phyloP scores from a whole-genome alignment of 1,139 yeast species.

The Yamadazyma atmosphaerica region DNA sequence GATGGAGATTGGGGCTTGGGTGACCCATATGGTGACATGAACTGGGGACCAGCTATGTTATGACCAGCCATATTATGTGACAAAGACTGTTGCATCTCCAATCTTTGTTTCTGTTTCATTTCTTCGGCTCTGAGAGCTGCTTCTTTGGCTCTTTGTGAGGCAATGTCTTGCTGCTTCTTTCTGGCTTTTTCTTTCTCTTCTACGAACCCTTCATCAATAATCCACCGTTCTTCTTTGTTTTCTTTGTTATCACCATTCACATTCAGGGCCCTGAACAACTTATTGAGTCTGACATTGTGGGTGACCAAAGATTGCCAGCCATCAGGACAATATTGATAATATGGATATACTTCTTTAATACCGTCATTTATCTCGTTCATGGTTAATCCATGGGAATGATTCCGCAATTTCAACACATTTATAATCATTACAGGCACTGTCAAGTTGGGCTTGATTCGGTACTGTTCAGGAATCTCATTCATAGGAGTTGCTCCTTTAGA shows the following conservation, averaged over 20 bases:
- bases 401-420: constrained; percentile 67
- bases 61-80: constrained; percentile 29
- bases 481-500: constrained; percentile 61
- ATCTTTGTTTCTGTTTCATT: constrained; percentile 41
- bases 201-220: constrained; percentile 79
- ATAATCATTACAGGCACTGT: constrained; percentile 81
- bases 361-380: constrained; percentile 83
- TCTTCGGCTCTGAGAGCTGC: constrained; percentile 57
- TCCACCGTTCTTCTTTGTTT: constrained; percentile 92
- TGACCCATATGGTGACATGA: constrained; percentile 26
- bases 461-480: constrained; percentile 86
- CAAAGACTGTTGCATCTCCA: constrained; percentile 31
- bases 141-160: constrained; percentile 57
- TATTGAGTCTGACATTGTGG: constrained; percentile 83
- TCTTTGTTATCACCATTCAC: constrained; percentile 18
- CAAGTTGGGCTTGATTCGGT: constrained; percentile 76
- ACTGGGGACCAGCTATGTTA: constrained; percentile 27
- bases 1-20: constrained; percentile 22
- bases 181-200: constrained; percentile 78
- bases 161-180: constrained; percentile 65
- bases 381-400: constrained; percentile 71
- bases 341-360: constrained; percentile 85
- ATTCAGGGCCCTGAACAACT: constrained; percentile 69
- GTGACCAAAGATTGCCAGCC: constrained; percentile 97
- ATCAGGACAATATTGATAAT: constrained; percentile 88